Evolutionary conservation across 2,329 filamentous ascomycete species (phyloP), one percentile per base, ranked within the genome.

Genomic region (Xylaria arbuscula): DNA sequence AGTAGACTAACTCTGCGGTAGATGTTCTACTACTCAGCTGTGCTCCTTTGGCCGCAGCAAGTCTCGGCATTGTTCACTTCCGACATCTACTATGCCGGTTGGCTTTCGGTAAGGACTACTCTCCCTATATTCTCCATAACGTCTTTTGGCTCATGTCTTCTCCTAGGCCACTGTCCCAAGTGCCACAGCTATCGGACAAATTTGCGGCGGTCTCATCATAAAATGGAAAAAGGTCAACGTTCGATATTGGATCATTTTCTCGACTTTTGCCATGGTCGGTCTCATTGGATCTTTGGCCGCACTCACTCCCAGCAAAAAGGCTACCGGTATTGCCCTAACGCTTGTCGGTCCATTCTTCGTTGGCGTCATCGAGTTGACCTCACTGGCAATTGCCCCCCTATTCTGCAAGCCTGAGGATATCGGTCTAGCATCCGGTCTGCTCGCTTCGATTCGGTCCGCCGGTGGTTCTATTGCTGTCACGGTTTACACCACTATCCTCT

Each of bases 371-470:
- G 79, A 81, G 67, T 70, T 80, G 9, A 75, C 75, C 7, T 77
- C 79, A 1, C 68, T 81, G 10, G 76, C 79, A 7, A 71, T 80
- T 32, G 78, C 79, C 0, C 78, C 78, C 17, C 75, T 81, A 1
- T 82, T 82, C 71, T 80, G 79, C 58, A 76, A 77, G 22, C 75
- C 78, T 0, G 75, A 79, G 15, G 80, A 83, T 17, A 82, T 83
- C 51, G 81, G 81, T 34, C 72, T 81, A 8, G 80, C 81, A 1
- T 80, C 78, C 5, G 81, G 81, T n/a, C 68, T 81, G 11, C 72
- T 81, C 6, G 79, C 80, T 1, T 81, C 80, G 2, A 80, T 82
- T 42, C 79, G 81, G 4, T 79, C 81, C 1, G 79, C 78, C 0
- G 78, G 78, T 7, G 78, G 80, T 8, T 80, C 78, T 2, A 74